Evolutionary conservation across 129 eudicot genomes (phyloP).

Genomic region (Oenanthe sinensis): DNA sequence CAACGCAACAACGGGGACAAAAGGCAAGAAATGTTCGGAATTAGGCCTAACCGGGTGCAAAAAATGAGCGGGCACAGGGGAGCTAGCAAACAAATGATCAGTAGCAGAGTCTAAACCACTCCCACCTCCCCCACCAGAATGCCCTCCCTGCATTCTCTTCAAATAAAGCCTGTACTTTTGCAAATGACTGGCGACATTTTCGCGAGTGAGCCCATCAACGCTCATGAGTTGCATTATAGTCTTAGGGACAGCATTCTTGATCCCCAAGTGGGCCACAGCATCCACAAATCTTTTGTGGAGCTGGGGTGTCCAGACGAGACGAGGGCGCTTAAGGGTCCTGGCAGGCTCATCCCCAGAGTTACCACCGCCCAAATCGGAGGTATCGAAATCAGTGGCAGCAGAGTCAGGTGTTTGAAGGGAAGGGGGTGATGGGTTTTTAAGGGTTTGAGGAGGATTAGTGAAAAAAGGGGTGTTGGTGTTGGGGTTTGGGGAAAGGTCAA

Average conservation of each 20-base stretch:
- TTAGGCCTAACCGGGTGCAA: conserved; percentile 41
- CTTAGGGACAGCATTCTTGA: conserved; percentile 90
- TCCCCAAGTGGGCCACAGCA: conserved; percentile 91
- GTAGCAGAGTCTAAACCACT: conserved; percentile 46
- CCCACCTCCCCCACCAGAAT: conserved; percentile 29
- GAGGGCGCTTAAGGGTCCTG: conserved; percentile 78
- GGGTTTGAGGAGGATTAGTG: conserved; percentile 15
- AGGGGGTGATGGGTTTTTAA: conserved; percentile 10
- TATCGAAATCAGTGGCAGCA: conserved; percentile 48
- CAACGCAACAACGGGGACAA: conserved; percentile 39
- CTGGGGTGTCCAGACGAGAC: conserved; percentile 98
- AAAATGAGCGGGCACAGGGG: conserved; percentile 91
- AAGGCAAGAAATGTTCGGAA: conserved; percentile 57
- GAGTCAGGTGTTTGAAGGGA: conserved; percentile 25
- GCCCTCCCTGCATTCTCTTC: conserved; percentile 76
- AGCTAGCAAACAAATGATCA: conserved; percentile 80
- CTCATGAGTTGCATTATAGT: conserved; percentile 98
- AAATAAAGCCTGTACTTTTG: conserved; percentile 83
- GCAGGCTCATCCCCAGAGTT: conserved; percentile 66
- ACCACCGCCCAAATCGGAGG: conserved; percentile 51
- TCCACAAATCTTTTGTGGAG: conserved; percentile 89
- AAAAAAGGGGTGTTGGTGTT: neutral
- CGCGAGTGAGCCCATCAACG: conserved; percentile 87
- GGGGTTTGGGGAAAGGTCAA: conserved; percentile 28
- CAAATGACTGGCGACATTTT: conserved; percentile 87